phyloP scores from a whole-genome alignment of 305 asterid species.

The Fraxinus nigra region DNA sequence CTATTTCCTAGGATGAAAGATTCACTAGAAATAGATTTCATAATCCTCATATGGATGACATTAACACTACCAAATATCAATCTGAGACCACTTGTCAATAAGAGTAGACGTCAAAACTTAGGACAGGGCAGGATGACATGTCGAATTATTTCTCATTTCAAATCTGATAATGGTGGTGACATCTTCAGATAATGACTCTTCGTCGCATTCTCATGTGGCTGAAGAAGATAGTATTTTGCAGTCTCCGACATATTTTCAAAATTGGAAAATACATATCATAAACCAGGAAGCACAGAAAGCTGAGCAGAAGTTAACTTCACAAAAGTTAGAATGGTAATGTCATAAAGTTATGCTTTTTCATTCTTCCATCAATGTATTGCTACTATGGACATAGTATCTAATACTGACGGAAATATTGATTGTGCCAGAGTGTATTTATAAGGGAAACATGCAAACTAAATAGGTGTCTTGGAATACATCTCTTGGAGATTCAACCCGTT shows the following conservation, averaged over 20 bases:
- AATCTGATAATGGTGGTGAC: background rate
- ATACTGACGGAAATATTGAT: background rate
- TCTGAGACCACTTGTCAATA: background rate
- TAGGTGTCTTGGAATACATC: background rate
- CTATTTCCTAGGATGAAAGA: background rate
- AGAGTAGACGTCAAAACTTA: background rate
- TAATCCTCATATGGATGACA: background rate
- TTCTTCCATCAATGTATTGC: background rate
- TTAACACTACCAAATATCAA: background rate
- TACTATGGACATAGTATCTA: background rate
- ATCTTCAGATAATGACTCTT: background rate
- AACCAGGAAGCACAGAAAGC: background rate
- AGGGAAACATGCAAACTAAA: background rate
- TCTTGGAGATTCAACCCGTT: background rate
- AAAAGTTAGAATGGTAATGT: background rate
- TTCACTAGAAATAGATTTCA: background rate
- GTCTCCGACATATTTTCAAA: background rate
- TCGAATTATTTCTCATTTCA: background rate
- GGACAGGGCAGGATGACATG: background rate
- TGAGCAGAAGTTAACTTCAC: background rate
- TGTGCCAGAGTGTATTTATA: background rate
- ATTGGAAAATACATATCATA: background rate
- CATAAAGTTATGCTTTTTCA: background rate
- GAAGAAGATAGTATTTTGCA: background rate
- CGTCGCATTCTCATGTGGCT: background rate